These are phyloP conservation scores for Picochlorum costavermella DNA, from an alignment of 139 green algal species.

Conservation along the genomic window DNA sequence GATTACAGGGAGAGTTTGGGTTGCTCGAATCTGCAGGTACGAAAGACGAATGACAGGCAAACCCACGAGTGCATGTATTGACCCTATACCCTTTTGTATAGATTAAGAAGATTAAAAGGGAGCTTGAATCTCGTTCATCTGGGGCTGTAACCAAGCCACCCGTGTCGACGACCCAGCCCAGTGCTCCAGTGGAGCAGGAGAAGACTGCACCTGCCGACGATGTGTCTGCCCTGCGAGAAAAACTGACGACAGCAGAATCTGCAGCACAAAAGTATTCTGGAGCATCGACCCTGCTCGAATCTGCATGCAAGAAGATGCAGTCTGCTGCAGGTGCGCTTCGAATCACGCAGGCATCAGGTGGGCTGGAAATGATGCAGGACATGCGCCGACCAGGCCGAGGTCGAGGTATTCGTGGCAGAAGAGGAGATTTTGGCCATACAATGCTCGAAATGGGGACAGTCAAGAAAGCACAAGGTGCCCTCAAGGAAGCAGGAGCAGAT, in stretches of 20 bases:
- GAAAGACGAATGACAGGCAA: neutral
- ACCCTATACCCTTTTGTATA: neutral
- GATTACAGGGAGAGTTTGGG: conserved; percentile 8
- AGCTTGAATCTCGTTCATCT: neutral
- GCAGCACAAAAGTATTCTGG: neutral
- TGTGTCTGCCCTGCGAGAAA: neutral
- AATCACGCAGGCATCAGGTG: conserved; percentile 1
- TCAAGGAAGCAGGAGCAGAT: conserved; percentile 5
- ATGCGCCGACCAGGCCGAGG: neutral
- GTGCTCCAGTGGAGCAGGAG: neutral
- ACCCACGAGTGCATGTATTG: no score
- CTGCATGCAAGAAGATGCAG: neutral
- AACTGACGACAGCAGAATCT: neutral
- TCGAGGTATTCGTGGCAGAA: conserved; percentile 3
- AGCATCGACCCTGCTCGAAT: neutral
- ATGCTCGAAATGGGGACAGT: conserved; percentile 10
- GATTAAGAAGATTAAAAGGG: conserved; percentile 12
- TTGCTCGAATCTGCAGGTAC: conserved; percentile 12
- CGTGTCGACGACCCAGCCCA: neutral
- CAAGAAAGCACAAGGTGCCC: neutral
- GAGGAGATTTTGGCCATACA: conserved; percentile 10
- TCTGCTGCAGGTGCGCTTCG: neutral
- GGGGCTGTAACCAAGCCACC: neutral
- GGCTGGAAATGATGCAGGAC: conserved; percentile 3
- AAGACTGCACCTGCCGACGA: neutral